Evolutionary conservation across 768 basidiomycete species (phyloP).

Genomic region (Hygrocybe punicea): DNA sequence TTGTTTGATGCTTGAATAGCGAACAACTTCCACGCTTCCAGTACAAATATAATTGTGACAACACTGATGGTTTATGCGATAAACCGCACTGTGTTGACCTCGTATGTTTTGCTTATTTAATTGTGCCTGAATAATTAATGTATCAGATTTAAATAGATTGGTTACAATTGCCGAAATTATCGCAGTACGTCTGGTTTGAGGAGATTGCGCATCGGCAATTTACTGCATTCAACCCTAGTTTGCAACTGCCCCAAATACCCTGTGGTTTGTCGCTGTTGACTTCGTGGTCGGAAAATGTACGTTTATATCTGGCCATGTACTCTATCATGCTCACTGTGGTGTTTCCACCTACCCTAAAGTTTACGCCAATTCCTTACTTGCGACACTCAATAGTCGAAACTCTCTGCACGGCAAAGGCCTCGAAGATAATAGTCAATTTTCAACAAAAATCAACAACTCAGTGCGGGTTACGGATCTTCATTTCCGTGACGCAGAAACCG

Average conservation of each 20-base stretch:
- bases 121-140: not conserved
- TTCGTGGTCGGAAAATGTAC: conserved; percentile 48
- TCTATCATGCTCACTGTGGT: not conserved
- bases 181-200: conserved; percentile 33
- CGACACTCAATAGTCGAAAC: conserved; percentile 40
- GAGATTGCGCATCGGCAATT: no score
- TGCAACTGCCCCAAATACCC: conserved; percentile 28
- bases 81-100: conserved; percentile 48
- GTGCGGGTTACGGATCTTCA: not conserved
- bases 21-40: conserved; percentile 10
- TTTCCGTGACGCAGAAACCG: no score
- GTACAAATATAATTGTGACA: conserved; percentile 44
- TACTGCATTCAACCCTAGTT: no score
- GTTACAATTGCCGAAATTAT: conserved; percentile 40
- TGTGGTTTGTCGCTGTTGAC: conserved; percentile 42
- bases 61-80: conserved; percentile 48
- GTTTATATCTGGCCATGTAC: no score
- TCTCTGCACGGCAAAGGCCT: conserved; percentile 17
- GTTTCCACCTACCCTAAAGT: conserved; percentile 23
- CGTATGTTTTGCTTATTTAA: conserved; percentile 29
- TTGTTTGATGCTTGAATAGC: not conserved
- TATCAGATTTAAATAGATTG: conserved; percentile 18
- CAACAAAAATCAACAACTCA: not conserved
- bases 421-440: not conserved
- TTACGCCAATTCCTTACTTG: conserved; percentile 48